Percentiles rank a stretch among this genome's conserved stretches.
Conservation (phyloP, 2,329 filamentous ascomycete genomes). For the Aureobasidium melanogenum region DNA sequence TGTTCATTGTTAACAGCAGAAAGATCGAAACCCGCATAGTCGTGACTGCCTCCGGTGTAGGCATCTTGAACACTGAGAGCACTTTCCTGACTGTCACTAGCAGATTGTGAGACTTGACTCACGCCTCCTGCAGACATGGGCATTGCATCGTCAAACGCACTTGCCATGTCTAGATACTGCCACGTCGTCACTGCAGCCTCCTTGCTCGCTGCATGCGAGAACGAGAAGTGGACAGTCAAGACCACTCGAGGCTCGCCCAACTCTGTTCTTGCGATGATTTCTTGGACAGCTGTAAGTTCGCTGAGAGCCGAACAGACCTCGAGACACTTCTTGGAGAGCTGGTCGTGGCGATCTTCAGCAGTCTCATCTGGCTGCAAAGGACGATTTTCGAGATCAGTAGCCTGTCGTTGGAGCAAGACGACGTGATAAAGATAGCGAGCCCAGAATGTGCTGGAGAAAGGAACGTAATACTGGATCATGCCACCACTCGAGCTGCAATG, state of each 20-base stretch:
- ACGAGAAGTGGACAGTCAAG: constrained; percentile 31
- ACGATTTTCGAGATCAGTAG: constrained; percentile 16
- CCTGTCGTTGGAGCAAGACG: constrained; percentile 14
- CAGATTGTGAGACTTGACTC: constrained; percentile 2
- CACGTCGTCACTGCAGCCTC: constrained; percentile 27
- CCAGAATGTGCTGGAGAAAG: constrained; percentile 38
- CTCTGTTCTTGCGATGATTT: constrained; percentile 29
- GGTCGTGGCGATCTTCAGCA: constrained; percentile 14
- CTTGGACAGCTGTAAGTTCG: constrained; percentile 33
- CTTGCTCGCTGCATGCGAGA: constrained; percentile 24
- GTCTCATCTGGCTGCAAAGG: constrained; percentile 15
- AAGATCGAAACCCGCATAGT: constrained; percentile 16
- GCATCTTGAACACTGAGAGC: constrained; percentile 23
- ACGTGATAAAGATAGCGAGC: constrained; percentile 28
- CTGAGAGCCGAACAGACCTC: constrained; percentile 26
- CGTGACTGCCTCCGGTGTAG: constrained; percentile 17
- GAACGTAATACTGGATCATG: constrained; percentile 19
- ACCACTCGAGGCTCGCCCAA: constrained; percentile 22
- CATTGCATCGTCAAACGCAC: background rate
- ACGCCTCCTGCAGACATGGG: background rate
- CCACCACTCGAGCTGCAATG: constrained; percentile 17
- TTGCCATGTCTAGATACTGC: constrained; percentile 19
- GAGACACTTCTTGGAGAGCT: constrained; percentile 13
- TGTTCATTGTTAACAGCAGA: background rate
- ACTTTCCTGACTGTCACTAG: constrained; percentile 5